These are phyloP conservation scores for Sicyos baderoa DNA, from an alignment of 306 rosid species.

Conservation along the genomic window DNA sequence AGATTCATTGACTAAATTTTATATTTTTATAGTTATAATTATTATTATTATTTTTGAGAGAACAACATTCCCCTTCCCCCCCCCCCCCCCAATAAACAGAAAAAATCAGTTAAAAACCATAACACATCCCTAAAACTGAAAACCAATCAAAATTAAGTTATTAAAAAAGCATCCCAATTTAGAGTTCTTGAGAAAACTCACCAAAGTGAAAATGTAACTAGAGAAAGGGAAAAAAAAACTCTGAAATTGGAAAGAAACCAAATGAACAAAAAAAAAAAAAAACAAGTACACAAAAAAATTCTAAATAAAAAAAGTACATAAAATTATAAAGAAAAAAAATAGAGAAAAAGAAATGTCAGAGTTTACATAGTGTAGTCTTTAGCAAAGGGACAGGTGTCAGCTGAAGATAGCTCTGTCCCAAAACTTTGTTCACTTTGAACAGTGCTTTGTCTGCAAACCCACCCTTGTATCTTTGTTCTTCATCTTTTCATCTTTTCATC, in stretches of 20 bases:
- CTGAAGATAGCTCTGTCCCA: neutral
- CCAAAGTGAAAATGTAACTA: neutral
- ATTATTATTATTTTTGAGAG: too few species aligned
- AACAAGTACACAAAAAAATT: too few species aligned
- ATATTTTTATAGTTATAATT: too few species aligned
- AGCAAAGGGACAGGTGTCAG: constrained; percentile 2
- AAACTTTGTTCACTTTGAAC: neutral
- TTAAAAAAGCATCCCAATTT: neutral
- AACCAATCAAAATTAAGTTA: neutral
- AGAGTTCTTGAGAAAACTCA: neutral
- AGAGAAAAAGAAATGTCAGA: neutral
- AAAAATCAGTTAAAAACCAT: too few species aligned
- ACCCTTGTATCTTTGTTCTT: neutral
- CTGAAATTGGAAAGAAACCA: neutral
- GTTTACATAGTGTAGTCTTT: neutral
- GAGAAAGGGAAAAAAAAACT: neutral
- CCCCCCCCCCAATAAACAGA: too few species aligned
- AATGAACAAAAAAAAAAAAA: neutral
- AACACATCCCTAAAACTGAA: too few species aligned
- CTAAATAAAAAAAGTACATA: neutral
- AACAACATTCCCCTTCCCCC: too few species aligned
- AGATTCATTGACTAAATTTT: too few species aligned
- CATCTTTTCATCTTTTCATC: too few species aligned
- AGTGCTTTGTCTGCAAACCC: neutral
- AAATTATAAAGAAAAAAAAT: neutral